Evolutionary conservation across 495 filamentous ascomycete species (phyloP).

Genomic region (Hypoxylon subgilvum): DNA sequence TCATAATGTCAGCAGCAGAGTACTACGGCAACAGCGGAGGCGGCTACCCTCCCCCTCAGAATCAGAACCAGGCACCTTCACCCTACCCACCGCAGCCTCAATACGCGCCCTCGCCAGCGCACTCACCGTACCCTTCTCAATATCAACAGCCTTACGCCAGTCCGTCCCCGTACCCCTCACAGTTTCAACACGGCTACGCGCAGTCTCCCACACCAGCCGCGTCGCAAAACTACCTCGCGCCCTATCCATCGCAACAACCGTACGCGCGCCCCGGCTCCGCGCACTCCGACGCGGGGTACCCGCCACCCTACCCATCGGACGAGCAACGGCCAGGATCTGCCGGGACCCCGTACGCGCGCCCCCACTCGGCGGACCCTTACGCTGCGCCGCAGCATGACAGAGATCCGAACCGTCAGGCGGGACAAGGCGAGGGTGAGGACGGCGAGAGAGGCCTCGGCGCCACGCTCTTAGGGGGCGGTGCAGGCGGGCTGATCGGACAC

Average conservation of each 20-base stretch:
- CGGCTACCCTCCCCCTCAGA: conserved; percentile 33
- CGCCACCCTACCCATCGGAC: conserved; percentile 9
- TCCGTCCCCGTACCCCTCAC: conserved; percentile 36
- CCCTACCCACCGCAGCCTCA: conserved; percentile 38
- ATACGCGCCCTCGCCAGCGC: conserved; percentile 30
- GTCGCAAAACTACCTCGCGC: conserved; percentile 18
- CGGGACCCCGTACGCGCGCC: conserved; percentile 12
- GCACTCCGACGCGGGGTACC: conserved; percentile 30
- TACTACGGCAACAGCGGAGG: conserved; percentile 43
- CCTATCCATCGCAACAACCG: conserved; percentile 29
- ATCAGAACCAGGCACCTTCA: conserved; percentile 31
- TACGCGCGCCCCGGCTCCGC: conserved; percentile 34
- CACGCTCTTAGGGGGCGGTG: conserved; percentile 60
- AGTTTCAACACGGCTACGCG: conserved; percentile 30
- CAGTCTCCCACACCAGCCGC: conserved; percentile 21
- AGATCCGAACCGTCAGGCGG: conserved; percentile 23
- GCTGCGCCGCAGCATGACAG: conserved; percentile 10
- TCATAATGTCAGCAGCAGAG: conserved; percentile 45
- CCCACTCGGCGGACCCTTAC: conserved; percentile 37
- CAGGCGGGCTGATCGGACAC: conserved; percentile 59
- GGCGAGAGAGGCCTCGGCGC: conserved; percentile 61
- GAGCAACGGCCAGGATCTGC: background rate
- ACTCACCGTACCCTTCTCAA: conserved; percentile 35
- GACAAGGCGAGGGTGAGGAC: conserved; percentile 42
- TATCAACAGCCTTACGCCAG: conserved; percentile 24